Evolutionary conservation across 345 rosid genomes (phyloP).

Genomic region (Noccaea bulbosa): DNA sequence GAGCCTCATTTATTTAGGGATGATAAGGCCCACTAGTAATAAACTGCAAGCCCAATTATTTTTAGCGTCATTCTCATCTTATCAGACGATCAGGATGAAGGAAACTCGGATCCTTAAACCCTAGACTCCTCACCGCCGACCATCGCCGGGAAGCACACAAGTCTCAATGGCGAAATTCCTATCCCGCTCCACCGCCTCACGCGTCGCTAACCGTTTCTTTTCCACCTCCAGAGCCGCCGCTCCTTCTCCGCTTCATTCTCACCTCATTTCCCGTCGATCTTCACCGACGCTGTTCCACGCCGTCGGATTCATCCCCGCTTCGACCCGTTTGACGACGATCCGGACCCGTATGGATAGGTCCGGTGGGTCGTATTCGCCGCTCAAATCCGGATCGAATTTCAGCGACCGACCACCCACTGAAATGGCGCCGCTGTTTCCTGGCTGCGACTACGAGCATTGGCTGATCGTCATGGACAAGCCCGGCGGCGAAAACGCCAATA

Average conservation of each 20-base stretch:
- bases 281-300: constrained; percentile 32
- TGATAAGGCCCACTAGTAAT: constrained; percentile 9
- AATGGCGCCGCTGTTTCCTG: constrained; percentile 95
- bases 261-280: constrained; percentile 33
- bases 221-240: constrained; percentile 22
- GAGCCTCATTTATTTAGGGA: not conserved
- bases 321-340: constrained; percentile 53
- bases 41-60: constrained; percentile 10
- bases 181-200: constrained; percentile 37
- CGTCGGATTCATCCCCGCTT: constrained; percentile 31
- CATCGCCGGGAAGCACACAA: constrained; percentile 25
- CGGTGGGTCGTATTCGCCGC: constrained; percentile 76
- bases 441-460: constrained; percentile 96
- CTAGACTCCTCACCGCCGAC: constrained; percentile 21
- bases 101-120: constrained; percentile 24
- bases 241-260: constrained; percentile 26
- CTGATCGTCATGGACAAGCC: constrained; percentile 97
- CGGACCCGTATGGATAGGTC: constrained; percentile 77
- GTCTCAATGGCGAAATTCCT: constrained; percentile 40
- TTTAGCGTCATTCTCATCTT: not conserved
- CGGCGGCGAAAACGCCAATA: constrained; percentile 80
- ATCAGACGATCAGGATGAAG: not conserved
- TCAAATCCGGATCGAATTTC: constrained; percentile 81
- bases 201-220: constrained; percentile 38
- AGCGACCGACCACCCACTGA: constrained; percentile 93